Percentiles rank a stretch among this genome's conserved stretches.
Conservation (phyloP, 306 rosid species). For the Dryas octopetala region DNA sequence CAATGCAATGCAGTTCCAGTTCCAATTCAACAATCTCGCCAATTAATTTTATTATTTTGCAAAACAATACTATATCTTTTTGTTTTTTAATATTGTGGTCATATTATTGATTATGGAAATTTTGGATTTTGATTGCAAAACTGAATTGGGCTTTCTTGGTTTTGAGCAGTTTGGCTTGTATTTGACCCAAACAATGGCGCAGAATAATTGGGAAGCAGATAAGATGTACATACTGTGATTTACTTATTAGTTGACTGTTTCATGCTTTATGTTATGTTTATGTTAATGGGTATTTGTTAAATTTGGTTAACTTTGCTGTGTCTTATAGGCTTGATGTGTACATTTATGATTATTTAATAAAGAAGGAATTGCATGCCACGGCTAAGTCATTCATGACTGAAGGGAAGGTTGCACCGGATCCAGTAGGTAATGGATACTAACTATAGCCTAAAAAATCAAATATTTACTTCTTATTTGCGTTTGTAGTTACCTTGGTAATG, state of each 20-base stretch:
- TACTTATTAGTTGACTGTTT: not conserved
- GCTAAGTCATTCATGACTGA: constrained; percentile 93
- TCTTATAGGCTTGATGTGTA: constrained; percentile 89
- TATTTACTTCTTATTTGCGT: not conserved
- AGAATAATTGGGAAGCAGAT: constrained; percentile 98
- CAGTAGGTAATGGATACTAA: constrained; percentile 63
- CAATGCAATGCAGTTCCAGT: constrained; percentile 29
- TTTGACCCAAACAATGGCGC: constrained; percentile 57
- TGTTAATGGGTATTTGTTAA: not conserved
- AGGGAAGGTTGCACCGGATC: constrained; percentile 95
- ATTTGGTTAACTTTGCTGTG: constrained; percentile 1
- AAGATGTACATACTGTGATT: constrained; percentile 57
- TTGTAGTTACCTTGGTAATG: not conserved
- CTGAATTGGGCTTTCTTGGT: constrained; percentile 15
- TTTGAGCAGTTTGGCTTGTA: constrained; percentile 35
- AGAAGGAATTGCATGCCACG: constrained; percentile 86
- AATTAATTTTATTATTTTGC: not conserved
- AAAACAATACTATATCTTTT: not conserved
- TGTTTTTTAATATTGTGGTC: not conserved
- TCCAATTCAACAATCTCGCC: constrained; percentile 15
- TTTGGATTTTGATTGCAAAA: constrained; percentile 21
- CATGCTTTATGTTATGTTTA: not conserved
- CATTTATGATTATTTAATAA: constrained; percentile 86
- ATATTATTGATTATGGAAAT: constrained; percentile 9
- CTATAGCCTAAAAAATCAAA: not conserved